Conservation (phyloP, 148 eudicot species). For the Polygonum maritimum region DNA sequence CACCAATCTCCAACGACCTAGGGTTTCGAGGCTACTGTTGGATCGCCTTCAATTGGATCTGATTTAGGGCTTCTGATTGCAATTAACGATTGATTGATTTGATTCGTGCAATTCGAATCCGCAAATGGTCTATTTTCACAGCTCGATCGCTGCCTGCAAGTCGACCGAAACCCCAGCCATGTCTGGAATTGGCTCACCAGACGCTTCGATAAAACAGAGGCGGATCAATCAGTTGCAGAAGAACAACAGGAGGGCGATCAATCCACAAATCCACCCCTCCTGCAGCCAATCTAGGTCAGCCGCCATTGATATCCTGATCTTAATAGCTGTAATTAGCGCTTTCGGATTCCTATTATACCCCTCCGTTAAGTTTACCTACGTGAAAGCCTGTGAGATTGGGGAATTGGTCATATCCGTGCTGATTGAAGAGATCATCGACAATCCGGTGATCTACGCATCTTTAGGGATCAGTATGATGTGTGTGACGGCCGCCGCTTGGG, state of each 20-base stretch:
- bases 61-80: constrained; percentile 12
- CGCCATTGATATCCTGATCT: constrained; percentile 52
- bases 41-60: constrained; percentile 16
- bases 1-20: not conserved
- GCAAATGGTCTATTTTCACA: constrained; percentile 52
- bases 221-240: constrained; percentile 33
- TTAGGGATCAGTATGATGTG: constrained; percentile 59
- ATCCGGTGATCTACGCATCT: constrained; percentile 62
- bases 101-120: not conserved
- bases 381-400: constrained; percentile 22
- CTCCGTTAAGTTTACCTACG: constrained; percentile 27
- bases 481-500: constrained; percentile 49
- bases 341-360: constrained; percentile 66
- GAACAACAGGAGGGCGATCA: constrained; percentile 29
- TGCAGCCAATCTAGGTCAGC: constrained; percentile 58
- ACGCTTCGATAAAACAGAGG: constrained; percentile 37
- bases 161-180: constrained; percentile 31
- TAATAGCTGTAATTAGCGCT: constrained; percentile 66
- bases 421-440: constrained; percentile 47
- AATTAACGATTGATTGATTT: not conserved
- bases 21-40: constrained; percentile 9
- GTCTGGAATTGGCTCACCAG: constrained; percentile 43
- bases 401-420: constrained; percentile 23
- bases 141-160: constrained; percentile 22
- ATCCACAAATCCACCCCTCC: constrained; percentile 26